A percentile compares a stretch with the other conserved stretches of the same genome.
These are phyloP conservation scores for Isatis lusitanica DNA, from an alignment of 441 rosid genomes.

Conservation along the genomic window DNA sequence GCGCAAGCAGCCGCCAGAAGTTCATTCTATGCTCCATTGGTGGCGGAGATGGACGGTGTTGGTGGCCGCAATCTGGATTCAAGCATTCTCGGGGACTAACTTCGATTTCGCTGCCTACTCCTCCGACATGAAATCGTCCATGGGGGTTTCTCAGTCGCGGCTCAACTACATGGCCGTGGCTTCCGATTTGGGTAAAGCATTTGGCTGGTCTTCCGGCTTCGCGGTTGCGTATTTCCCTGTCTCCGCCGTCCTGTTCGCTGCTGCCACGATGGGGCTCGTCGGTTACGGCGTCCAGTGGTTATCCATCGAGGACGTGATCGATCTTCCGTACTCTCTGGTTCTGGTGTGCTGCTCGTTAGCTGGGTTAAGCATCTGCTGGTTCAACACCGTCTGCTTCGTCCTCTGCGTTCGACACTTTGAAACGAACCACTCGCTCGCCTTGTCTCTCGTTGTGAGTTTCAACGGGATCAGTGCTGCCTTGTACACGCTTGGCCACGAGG, in stretches of 20 bases:
- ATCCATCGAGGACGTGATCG: constrained; percentile 50
- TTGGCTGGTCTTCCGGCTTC: constrained; percentile 92
- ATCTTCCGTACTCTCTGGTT: constrained; percentile 73
- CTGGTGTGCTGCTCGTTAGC: constrained; percentile 61
- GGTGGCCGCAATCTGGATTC: constrained; percentile 87
- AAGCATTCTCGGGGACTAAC: constrained; percentile 90
- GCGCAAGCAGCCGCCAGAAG: not conserved
- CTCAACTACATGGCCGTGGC: constrained; percentile 86
- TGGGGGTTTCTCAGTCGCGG: constrained; percentile 83
- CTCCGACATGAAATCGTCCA: constrained; percentile 58
- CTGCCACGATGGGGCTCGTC: constrained; percentile 75
- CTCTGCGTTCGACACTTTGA: constrained; percentile 75
- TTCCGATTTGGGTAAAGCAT: constrained; percentile 84
- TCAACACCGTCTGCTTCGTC: constrained; percentile 79
- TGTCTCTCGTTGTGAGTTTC: constrained; percentile 76
- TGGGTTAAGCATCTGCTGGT: constrained; percentile 90
- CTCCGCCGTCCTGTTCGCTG: constrained; percentile 61
- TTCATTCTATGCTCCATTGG: constrained; percentile 21
- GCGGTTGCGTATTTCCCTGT: constrained; percentile 74
- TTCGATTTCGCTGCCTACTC: constrained; percentile 94
- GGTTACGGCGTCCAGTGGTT: constrained; percentile 91
- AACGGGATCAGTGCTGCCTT: constrained; percentile 77
- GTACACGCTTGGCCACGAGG: constrained; percentile 63
- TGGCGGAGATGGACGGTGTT: constrained; percentile 83
- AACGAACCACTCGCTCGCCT: constrained; percentile 56